Evolutionary conservation across 1,139 yeast genomes (phyloP).

Genomic region (Diutina rugosa): DNA sequence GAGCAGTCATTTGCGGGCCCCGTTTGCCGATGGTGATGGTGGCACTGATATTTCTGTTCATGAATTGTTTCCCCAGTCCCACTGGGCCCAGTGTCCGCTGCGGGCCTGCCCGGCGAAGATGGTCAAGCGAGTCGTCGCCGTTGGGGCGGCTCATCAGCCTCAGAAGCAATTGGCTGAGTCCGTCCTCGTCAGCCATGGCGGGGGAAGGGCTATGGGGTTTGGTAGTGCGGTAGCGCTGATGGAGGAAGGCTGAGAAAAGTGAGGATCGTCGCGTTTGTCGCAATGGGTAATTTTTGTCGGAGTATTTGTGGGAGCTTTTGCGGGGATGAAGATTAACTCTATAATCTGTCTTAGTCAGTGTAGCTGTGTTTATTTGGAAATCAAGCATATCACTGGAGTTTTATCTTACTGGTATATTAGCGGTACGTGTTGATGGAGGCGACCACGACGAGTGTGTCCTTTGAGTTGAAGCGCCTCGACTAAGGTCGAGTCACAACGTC

Average conservation of each 20-base stretch:
- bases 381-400: too few relatives aligned
- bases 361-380: too few relatives aligned
- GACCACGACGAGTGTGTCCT: too few relatives aligned
- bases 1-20: not conserved
- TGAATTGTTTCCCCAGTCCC: not conserved
- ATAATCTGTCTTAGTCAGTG: too few relatives aligned
- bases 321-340: too few relatives aligned
- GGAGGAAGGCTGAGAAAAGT: not conserved
- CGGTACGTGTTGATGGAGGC: too few relatives aligned
- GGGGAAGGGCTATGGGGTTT: not conserved
- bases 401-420: too few relatives aligned
- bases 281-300: not conserved
- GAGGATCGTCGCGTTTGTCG: not conserved
- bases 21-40: not conserved
- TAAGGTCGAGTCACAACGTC: too few relatives aligned
- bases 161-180: not conserved
- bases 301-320: too few relatives aligned
- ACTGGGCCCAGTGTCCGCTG: not conserved
- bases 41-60: slow-evolving; percentile 1
- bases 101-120: not conserved
- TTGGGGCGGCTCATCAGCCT: not conserved
- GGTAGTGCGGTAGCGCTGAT: not conserved
- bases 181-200: not conserved
- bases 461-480: too few relatives aligned
- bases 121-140: not conserved